phyloP scores from a whole-genome alignment of 176 grass and related monocot genomes.

The Poa pratensis region DNA sequence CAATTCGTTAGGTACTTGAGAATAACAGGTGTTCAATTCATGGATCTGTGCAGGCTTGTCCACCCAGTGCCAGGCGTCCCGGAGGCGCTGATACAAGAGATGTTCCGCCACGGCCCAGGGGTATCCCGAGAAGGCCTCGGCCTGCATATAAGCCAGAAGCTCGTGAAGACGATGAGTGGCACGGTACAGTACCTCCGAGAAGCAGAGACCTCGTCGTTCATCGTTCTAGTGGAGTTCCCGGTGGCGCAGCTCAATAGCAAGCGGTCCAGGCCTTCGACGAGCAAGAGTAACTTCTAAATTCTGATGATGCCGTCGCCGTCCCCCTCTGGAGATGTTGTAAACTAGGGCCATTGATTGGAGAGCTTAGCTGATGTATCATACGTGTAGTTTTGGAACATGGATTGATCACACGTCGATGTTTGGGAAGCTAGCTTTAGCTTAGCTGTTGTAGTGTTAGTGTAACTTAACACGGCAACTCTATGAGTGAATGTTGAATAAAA shows the following conservation, averaged over 20 bases:
- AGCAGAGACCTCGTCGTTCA: conserved; percentile 77
- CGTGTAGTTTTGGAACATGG: conserved; percentile 14
- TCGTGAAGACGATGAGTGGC: conserved; percentile 89
- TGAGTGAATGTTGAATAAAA: conserved; percentile 42
- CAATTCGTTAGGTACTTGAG: neutral
- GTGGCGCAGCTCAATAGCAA: conserved; percentile 59
- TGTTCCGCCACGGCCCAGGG: conserved; percentile 75
- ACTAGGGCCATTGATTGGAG: conserved; percentile 12
- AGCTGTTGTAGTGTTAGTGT: conserved; percentile 41
- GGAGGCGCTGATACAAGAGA: conserved; percentile 82
- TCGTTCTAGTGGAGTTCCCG: conserved; percentile 80
- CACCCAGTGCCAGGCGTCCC: conserved; percentile 87
- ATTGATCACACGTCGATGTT: conserved; percentile 5
- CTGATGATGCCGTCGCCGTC: neutral
- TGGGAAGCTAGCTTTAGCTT: conserved; percentile 29
- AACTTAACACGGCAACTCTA: conserved; percentile 39
- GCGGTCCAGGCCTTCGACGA: conserved; percentile 50
- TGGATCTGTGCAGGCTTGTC: conserved; percentile 65
- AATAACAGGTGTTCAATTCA: conserved; percentile 14
- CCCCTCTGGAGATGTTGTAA: neutral
- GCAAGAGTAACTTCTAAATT: conserved; percentile 60
- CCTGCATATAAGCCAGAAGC: conserved; percentile 84
- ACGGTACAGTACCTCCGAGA: conserved; percentile 86
- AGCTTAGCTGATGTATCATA: conserved; percentile 32
- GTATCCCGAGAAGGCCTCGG: conserved; percentile 79